Evolutionary conservation across 345 rosid species (phyloP), one percentile per base, ranked within the genome.

Genomic region (Camelina laxa): DNA sequence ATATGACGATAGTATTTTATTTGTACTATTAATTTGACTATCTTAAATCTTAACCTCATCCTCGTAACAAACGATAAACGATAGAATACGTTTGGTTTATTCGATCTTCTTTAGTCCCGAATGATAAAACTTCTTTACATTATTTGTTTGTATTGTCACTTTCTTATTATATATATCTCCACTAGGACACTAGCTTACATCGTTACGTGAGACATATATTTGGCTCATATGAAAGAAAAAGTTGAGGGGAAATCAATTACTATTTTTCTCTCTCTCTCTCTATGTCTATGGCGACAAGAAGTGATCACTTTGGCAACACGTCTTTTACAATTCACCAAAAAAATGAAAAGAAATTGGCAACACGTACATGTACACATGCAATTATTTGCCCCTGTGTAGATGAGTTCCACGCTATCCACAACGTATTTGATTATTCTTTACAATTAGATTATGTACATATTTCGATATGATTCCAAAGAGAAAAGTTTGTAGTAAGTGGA

Each of bases 341-440:
- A 48, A 16, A 48, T 4, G 27, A 50, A 9, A 50, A 20, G 30
- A 20, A 50, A 20, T 67, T 75, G 79, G 48, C 56, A 75, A 77
- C 80, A 70, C 80, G 80, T 77, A 65, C 76, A 77, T 76, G 38
- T 57, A 77, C 48, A 70, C 72, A 77, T 70, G 76, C 80, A 77
- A 77, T 77, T 70, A 77, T 77, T 56, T 70, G 80, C 45, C 60
- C 60, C 53, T 48, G 15, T 6, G 38, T 12, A 27, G 21, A 38
- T 50, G 76, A 70, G 61, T 55, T 63, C 48, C 24, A 70, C 72
- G 66, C 54, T 70, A 76, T 76, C 71, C 39, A 31, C 38, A 56
- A 47, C 60, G 71, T 76, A 38, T 56, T 30, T 47, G 27, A 2
- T 55, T 9, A 24, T 24, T 69, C 19, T 44, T 35, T 44, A 1